These are phyloP conservation scores for Leccinum subgranulosum DNA, from an alignment of 768 basidiomycete genomes.

Conservation along the genomic window DNA sequence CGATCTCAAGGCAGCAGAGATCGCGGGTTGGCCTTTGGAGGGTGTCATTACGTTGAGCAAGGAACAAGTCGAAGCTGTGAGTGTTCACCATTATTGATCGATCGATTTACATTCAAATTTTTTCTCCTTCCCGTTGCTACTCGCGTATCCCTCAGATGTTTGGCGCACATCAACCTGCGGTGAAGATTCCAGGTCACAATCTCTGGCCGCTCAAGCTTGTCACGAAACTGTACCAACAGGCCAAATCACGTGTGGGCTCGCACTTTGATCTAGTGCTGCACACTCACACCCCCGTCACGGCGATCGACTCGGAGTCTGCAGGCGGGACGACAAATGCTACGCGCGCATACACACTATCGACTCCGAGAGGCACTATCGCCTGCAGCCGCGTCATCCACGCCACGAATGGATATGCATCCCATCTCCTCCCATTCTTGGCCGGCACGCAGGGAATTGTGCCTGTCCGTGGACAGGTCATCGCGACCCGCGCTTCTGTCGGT, in stretches of 20 bases:
- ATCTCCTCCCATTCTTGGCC: conserved; percentile 68
- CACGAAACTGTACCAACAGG: conserved; percentile 53
- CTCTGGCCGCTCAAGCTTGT: conserved; percentile 84
- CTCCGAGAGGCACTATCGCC: conserved; percentile 60
- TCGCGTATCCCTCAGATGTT: conserved; percentile 17
- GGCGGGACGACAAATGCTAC: background rate
- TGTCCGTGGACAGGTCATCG: conserved; percentile 65
- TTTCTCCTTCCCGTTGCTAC: background rate
- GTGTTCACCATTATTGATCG: background rate
- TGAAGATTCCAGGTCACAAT: conserved; percentile 55
- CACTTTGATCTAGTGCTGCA: conserved; percentile 53
- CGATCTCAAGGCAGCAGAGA: conserved; percentile 53
- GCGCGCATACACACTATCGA: conserved; percentile 29
- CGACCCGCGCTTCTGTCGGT: conserved; percentile 41
- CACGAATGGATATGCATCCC: conserved; percentile 79
- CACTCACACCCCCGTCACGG: conserved; percentile 69
- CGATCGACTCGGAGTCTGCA: conserved; percentile 34
- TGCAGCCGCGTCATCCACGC: conserved; percentile 76
- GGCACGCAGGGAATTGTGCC: conserved; percentile 59
- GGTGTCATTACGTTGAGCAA: conserved; percentile 44
- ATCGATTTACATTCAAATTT: background rate
- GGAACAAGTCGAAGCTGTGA: conserved; percentile 48
- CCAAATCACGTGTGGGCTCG: conserved; percentile 26
- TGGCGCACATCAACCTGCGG: conserved; percentile 47
- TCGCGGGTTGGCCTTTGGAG: conserved; percentile 48